Percentiles rank a stretch among this genome's conserved stretches.
These are phyloP conservation scores for Penicillium manginii DNA, from an alignment of 495 filamentous ascomycete genomes.

Conservation along the genomic window DNA sequence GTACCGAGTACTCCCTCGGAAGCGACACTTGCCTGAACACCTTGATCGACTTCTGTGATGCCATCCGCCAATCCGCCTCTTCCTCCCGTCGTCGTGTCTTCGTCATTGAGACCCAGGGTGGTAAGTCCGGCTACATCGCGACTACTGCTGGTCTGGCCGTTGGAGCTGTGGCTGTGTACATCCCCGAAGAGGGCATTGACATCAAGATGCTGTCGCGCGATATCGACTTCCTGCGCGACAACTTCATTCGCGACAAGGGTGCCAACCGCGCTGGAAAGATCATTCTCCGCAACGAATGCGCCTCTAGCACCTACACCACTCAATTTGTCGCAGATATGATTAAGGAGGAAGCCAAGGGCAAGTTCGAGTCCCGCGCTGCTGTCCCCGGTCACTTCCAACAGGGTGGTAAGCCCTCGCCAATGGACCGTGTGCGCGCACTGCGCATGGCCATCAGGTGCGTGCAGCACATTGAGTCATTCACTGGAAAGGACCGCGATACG, in stretches of 20 bases:
- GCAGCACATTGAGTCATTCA: conserved; percentile 81
- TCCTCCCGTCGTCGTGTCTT: conserved; percentile 92
- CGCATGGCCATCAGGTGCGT: conserved; percentile 90
- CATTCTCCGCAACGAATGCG: conserved; percentile 92
- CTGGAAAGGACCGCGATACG: conserved; percentile 63
- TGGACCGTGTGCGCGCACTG: conserved; percentile 93
- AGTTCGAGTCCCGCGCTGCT: conserved; percentile 91
- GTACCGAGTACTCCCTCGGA: conserved; percentile 95
- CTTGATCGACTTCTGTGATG: conserved; percentile 94
- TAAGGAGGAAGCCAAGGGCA: conserved; percentile 85
- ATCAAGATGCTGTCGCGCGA: conserved; percentile 91
- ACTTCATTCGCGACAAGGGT: conserved; percentile 84
- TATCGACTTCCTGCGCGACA: conserved; percentile 85
- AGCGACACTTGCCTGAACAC: conserved; percentile 98
- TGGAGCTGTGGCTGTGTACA: conserved; percentile 94
- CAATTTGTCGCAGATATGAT: conserved; percentile 95
- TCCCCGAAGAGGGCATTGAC: conserved; percentile 93
- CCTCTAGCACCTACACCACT: conserved; percentile 86
- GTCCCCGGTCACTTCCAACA: conserved; percentile 98
- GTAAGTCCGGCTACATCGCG: conserved; percentile 90
- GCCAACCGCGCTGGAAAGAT: conserved; percentile 91
- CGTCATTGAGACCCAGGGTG: conserved; percentile 97
- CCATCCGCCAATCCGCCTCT: conserved; percentile 94
- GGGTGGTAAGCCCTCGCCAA: conserved; percentile 88
- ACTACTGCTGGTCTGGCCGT: conserved; percentile 87